Base-by-base conservation (phyloP, 805 yeast genomes). In the Starmerella apicola region DNA sequence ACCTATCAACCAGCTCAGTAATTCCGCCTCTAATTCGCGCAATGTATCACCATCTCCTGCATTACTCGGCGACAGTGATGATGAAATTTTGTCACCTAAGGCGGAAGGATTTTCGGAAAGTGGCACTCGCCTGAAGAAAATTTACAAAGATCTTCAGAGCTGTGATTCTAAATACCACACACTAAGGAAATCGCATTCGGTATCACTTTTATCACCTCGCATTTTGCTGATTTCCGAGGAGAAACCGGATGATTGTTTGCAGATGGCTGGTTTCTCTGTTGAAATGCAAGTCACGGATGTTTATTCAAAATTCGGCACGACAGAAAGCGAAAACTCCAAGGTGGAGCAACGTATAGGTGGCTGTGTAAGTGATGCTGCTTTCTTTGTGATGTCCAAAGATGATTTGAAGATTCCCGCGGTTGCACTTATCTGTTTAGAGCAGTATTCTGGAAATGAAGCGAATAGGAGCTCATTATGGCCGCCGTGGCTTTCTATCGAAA, bases 401-500 rank as follows among this genome's bases (percentile, higher is more conserved):
- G 74, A 72, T 18, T 56, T 65, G 18, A 63, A 67, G 4, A 66
- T 65, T 37, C 62, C 71, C 2, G 85, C 83, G 59, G 91, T 94
- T 1, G 70, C 81, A 2, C 57, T 52, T 7, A 36, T 50, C 17
- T 43, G 45, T 16, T 33, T 46, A n/a, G 65, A 68, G 9, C 66
- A 64, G 36, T 64, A 71, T 3, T 82, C 82, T 59, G 94, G 94
- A 1, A 70, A 81, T 2, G 59, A 53, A 12, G 52, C 59, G 13
- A 42, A 42, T 20, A 28, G 46, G 5, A 62, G 63, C 15, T 9
- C 12, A 1, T 39, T 40, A 16, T 86, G 95, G 96, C 95, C 95
- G 2, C 93, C 95, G 0, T 86, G 94, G 84, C 57, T 85, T 25
- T 84, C 86, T 1, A 56, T 73, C 35, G 94, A 83, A 51, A 64